A percentile compares a stretch with the other conserved stretches of the same genome.
These are phyloP conservation scores for Hericium alpestre DNA, from an alignment of 768 basidiomycete genomes.

Conservation along the genomic window DNA sequence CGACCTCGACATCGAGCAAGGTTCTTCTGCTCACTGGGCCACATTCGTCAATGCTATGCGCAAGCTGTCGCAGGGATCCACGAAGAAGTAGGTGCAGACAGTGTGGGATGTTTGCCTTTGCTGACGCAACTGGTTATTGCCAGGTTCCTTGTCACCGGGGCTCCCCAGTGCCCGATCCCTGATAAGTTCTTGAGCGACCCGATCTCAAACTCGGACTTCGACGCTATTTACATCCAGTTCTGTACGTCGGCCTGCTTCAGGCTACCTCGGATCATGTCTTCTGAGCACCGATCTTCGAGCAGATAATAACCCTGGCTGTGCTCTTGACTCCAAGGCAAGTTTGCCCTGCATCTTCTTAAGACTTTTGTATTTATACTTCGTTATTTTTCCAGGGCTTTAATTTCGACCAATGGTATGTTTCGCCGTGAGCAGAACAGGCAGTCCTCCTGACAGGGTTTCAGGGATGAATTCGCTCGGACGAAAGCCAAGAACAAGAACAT, in stretches of 20 bases:
- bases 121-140: too few species aligned
- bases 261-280: not conserved
- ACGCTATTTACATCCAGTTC: not conserved
- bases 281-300: not conserved
- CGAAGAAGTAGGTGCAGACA: too few species aligned
- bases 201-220: conserved; percentile 11
- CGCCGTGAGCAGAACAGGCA: too few species aligned
- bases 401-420: not conserved
- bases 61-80: conserved; percentile 25
- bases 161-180: conserved; percentile 27
- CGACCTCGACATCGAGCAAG: conserved; percentile 30
- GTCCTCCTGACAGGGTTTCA: conserved; percentile 35
- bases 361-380: too few species aligned
- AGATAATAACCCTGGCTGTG: not conserved
- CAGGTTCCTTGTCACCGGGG: conserved; percentile 22
- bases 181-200: conserved; percentile 34
- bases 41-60: conserved; percentile 27
- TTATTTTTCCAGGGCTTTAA: not conserved
- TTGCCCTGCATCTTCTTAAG: too few species aligned
- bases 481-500: conserved; percentile 32
- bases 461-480: conserved; percentile 36
- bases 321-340: not conserved
- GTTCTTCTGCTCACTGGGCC: conserved; percentile 21
- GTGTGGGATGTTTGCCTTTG: too few species aligned
- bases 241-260: not conserved